These are phyloP conservation scores for Monosporascus sp. DNA, from an alignment of 2,329 filamentous ascomycete genomes.

Conservation along the genomic window DNA sequence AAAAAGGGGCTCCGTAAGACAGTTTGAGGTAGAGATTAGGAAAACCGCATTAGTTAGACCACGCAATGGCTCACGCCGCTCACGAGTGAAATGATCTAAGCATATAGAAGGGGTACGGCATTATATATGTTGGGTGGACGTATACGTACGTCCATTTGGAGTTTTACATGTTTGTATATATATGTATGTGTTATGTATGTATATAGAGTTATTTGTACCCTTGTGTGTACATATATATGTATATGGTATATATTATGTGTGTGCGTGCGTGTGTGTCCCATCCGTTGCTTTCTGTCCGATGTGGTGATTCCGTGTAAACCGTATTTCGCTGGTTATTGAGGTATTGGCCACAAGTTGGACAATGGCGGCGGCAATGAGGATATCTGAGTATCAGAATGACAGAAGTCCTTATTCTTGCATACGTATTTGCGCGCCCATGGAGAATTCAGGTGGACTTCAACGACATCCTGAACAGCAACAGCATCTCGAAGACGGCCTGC, in stretches of 20 bases:
- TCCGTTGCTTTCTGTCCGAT: background rate
- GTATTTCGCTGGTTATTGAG: too few species aligned
- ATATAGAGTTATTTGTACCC: background rate
- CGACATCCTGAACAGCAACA: too few species aligned
- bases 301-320: too few species aligned
- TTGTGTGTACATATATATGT: background rate
- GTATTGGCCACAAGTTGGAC: too few species aligned
- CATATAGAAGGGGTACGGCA: conserved; percentile 9
- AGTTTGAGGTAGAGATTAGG: conserved; percentile 23
- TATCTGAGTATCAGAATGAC: too few species aligned
- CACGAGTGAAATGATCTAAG: conserved; percentile 27
- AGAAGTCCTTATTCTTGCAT: too few species aligned
- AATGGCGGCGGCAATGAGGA: too few species aligned
- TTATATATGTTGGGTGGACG: conserved; percentile 10
- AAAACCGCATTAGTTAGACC: conserved; percentile 26
- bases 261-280: background rate
- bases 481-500: too few species aligned
- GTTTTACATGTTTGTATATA: conserved; percentile 11
- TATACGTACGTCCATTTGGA: conserved; percentile 8
- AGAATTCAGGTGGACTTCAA: too few species aligned
- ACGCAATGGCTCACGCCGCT: conserved; percentile 23
- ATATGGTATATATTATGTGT: background rate
- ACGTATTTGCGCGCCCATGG: too few species aligned
- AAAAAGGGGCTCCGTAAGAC: conserved; percentile 14
- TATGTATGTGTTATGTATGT: background rate